Base-by-base conservation (phyloP, 1,139 yeast species). In the Candida sp. region DNA sequence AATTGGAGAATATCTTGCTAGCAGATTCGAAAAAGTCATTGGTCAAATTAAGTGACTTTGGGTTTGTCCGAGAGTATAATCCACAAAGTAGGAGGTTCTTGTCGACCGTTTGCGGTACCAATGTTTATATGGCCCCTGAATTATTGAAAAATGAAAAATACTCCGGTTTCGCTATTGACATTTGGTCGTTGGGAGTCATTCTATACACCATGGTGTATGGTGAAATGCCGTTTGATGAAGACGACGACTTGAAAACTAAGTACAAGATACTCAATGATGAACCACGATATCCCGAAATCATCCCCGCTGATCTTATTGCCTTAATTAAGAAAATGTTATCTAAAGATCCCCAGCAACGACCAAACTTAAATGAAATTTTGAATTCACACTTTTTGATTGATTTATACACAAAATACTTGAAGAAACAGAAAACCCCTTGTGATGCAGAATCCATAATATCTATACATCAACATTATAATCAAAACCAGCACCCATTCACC, bases 81-180 rank as follows among this genome's bases (percentile, higher is more conserved):
- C 70, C 84, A 57, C 50, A 73, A 68, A 43, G 73, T 69, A 49
- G 77, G 65, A 62, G 61, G n/a, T 66, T 83, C 42, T 65, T 93
- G 37, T 87, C 87, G 39, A 93, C 97, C 0, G 75, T 90, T 1
- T 93, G 99, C 64, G 99, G 99, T 2, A 93, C 99, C 0, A 82
- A 91, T 0, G 95, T 90, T 5, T 93, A 93, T 59, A 90, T 91
- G 97, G 97, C 99, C 0, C 99, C 99, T 0, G 99, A 93, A 58
- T 70, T 93, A 54, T 70, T 90, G 33, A 69, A 74, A 44, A 77
- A 80, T 49, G 76, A 78, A 45, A 82, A 81, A 44, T 93, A 93
- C 58, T 82, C 83, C 35, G 99, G 98, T 0, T 83, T 86, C 55
- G 80, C 85, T 46, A 77, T 84, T 5, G 99, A 93, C 61, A 81